Percentiles rank a stretch among this genome's conserved stretches.
Evolutionary conservation across 257 asterid species (phyloP).

Genomic region (Cynanchum wilfordii): DNA sequence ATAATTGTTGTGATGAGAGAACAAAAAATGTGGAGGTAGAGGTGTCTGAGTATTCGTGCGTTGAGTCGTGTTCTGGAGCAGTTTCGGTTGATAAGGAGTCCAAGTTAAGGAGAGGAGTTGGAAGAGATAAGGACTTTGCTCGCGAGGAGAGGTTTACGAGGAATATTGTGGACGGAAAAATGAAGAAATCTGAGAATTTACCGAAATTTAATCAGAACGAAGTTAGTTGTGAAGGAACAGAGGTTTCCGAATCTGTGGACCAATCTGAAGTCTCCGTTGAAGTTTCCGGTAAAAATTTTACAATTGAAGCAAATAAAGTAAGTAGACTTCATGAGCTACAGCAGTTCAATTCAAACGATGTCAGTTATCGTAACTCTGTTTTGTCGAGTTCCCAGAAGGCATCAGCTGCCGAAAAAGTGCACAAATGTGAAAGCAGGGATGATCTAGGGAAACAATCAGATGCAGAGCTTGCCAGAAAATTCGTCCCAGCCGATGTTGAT

Average conservation of each 20-base stretch:
- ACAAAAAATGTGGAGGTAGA: slow-evolving; percentile 27
- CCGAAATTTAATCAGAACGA: slow-evolving; percentile 24
- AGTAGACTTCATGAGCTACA: slow-evolving; percentile 13
- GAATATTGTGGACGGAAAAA: slow-evolving; percentile 9
- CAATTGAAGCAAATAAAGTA: slow-evolving; percentile 21
- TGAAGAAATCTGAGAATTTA: slow-evolving; percentile 24
- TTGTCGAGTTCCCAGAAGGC: slow-evolving; percentile 15
- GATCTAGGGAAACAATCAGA: slow-evolving; percentile 25
- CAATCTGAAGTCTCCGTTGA: slow-evolving; percentile 17
- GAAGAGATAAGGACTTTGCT: slow-evolving; percentile 30
- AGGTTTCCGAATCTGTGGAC: slow-evolving; percentile 19
- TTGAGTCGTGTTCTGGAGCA: slow-evolving; percentile 62
- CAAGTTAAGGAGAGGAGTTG: slow-evolving; percentile 25
- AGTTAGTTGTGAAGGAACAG: slow-evolving; percentile 22
- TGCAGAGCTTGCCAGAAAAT: slow-evolving; percentile 7
- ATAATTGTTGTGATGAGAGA: slow-evolving; percentile 27
- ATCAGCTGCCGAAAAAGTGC: slow-evolving; percentile 19
- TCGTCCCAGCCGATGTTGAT: slow-evolving; percentile 36
- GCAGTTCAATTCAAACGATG: slow-evolving; percentile 21
- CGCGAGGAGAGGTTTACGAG: slow-evolving; percentile 30
- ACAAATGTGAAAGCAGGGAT: slow-evolving; percentile 26
- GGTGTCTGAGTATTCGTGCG: slow-evolving; percentile 77
- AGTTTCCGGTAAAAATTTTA: slow-evolving; percentile 13
- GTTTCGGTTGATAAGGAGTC: slow-evolving; percentile 28
- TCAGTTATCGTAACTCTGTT: slow-evolving; percentile 27